phyloP scores from a whole-genome alignment of 495 filamentous ascomycete species.

The Corynascus novoguineensis region DNA sequence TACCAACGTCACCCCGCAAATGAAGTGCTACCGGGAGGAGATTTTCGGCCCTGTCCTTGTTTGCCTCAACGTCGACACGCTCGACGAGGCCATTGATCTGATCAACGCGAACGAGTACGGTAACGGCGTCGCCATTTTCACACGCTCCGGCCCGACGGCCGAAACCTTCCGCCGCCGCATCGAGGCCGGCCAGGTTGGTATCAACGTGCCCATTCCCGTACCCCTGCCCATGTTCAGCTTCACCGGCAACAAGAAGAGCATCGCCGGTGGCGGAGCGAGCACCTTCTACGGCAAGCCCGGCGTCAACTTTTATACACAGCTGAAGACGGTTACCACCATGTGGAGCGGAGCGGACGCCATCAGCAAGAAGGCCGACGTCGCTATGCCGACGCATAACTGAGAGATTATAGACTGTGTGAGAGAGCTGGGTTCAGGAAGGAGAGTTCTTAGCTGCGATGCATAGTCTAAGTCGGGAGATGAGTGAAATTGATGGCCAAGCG shows the following conservation, averaged over 20 bases:
- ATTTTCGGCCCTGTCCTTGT: constrained; percentile 96
- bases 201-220: constrained; percentile 80
- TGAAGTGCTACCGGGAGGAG: constrained; percentile 94
- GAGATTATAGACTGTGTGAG: background rate
- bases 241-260: constrained; percentile 95
- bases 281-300: constrained; percentile 95
- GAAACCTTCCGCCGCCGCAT: constrained; percentile 58
- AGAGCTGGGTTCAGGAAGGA: background rate
- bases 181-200: constrained; percentile 72
- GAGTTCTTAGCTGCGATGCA: no score
- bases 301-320: constrained; percentile 90
- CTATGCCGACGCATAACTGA: constrained; percentile 80
- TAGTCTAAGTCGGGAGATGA: no score
- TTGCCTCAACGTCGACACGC: constrained; percentile 72
- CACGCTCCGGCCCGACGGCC: constrained; percentile 54
- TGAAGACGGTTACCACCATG: constrained; percentile 92
- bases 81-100: constrained; percentile 68
- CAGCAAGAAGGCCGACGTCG: constrained; percentile 70
- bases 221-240: constrained; percentile 95
- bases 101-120: constrained; percentile 64
- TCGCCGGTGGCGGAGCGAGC: constrained; percentile 88
- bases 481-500: background rate
- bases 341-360: constrained; percentile 85
- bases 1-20: constrained; percentile 80
- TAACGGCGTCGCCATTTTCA: constrained; percentile 64